Evolutionary conservation across 306 rosid species (phyloP).

Genomic region (Casuarina glauca): DNA sequence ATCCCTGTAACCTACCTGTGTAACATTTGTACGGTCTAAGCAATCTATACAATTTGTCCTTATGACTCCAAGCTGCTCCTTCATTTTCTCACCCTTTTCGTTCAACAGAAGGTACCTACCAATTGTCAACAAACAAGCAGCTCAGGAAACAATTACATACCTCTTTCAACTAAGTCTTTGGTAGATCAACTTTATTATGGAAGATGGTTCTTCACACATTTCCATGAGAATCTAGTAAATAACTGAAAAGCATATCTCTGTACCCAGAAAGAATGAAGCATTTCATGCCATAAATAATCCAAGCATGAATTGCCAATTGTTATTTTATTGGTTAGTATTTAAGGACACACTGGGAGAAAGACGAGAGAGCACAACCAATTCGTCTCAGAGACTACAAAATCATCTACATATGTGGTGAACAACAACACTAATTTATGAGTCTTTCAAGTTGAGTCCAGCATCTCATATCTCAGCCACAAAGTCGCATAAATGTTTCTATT

Average conservation of each 20-base stretch:
- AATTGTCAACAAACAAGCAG: constrained; percentile 32
- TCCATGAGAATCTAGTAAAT: neutral
- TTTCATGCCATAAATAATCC: neutral
- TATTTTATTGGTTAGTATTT: neutral
- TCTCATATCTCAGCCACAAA: neutral
- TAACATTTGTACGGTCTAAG: constrained; percentile 96
- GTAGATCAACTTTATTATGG: constrained; percentile 3
- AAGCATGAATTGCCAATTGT: neutral
- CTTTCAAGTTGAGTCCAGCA: neutral
- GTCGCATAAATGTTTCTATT: neutral
- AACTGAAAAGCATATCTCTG: neutral
- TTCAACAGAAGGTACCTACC: constrained; percentile 78
- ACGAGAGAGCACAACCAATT: neutral
- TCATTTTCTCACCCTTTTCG: constrained; percentile 92
- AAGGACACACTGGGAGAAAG: neutral
- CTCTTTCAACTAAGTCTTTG: neutral
- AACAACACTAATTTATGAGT: neutral
- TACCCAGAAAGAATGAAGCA: neutral
- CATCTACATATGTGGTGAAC: neutral
- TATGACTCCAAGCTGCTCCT: constrained; percentile 92
- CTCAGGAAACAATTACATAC: constrained; percentile 16
- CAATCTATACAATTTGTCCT: constrained; percentile 97
- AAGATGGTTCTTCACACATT: neutral
- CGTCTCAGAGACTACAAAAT: neutral
- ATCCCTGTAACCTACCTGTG: constrained; percentile 65